Conservation (phyloP, 768 basidiomycete species). For the Cystofilobasidium capitatum region DNA sequence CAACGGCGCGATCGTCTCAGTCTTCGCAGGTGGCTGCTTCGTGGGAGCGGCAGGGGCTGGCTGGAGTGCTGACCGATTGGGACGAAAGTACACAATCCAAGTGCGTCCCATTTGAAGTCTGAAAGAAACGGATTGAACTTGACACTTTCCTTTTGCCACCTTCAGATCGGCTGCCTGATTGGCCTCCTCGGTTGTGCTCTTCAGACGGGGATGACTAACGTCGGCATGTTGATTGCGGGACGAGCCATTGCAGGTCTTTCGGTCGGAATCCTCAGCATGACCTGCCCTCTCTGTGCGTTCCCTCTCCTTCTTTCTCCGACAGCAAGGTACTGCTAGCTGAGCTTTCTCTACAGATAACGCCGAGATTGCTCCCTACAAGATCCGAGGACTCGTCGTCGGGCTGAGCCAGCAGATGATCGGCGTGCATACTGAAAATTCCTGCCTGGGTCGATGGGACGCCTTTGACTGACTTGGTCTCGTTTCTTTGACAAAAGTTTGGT, state of each 20-base stretch:
- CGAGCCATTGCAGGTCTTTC: not conserved
- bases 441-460: not conserved
- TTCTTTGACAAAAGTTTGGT: not conserved
- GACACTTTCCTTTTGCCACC: not conserved
- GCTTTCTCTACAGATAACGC: not conserved
- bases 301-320: not conserved
- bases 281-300: not conserved
- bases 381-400: not conserved
- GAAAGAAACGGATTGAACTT: not conserved
- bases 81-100: constrained; percentile 40
- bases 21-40: constrained; percentile 33
- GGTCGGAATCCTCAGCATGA: not conserved
- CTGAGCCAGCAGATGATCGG: not conserved
- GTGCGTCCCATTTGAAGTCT: not conserved
- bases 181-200: too few relatives aligned
- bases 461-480: not conserved
- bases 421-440: not conserved
- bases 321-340: not conserved
- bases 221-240: not conserved
- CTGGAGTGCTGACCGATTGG: constrained; percentile 53
- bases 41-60: constrained; percentile 43
- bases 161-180: not conserved
- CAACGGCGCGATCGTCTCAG: constrained; percentile 29
- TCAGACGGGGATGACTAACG: too few relatives aligned
- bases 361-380: not conserved